Evolutionary conservation across 352 stramenopile genomes (phyloP).

Genomic region (Pythium biforme): DNA sequence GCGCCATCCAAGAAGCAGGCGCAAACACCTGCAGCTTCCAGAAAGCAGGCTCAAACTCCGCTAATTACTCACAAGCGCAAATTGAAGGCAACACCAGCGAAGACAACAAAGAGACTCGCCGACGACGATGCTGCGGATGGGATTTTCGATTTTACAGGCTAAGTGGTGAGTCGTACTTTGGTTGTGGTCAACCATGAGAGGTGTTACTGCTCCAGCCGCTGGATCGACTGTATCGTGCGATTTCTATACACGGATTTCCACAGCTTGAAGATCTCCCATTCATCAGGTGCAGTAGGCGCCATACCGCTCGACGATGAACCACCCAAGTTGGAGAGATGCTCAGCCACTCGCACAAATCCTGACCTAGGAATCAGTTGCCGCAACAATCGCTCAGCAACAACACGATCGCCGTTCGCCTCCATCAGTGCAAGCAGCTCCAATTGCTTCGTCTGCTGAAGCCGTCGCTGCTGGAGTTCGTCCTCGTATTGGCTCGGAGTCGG

Average conservation of each 20-base stretch:
- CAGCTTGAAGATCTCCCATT: conserved; percentile 52
- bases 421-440: conserved; percentile 44
- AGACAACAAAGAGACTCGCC: neutral
- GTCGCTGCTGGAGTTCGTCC: neutral
- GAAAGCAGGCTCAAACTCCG: neutral
- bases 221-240: conserved; percentile 40
- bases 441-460: neutral
- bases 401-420: conserved; percentile 50
- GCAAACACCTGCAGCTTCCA: neutral
- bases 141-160: conserved; percentile 49
- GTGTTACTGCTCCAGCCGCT: conserved; percentile 23
- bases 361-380: conserved; percentile 24
- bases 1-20: neutral
- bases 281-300: conserved; percentile 11
- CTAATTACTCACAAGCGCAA: conserved; percentile 21
- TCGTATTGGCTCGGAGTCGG: neutral
- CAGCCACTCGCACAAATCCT: conserved; percentile 27
- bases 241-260: conserved; percentile 59
- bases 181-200: conserved; percentile 28
- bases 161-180: conserved; percentile 8
- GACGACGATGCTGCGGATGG: conserved; percentile 18
- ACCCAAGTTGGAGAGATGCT: conserved; percentile 43
- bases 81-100: conserved; percentile 14
- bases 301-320: neutral
- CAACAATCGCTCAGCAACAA: conserved; percentile 41